phyloP scores from a whole-genome alignment of 768 basidiomycete species.

The Amyloporia xantha region DNA sequence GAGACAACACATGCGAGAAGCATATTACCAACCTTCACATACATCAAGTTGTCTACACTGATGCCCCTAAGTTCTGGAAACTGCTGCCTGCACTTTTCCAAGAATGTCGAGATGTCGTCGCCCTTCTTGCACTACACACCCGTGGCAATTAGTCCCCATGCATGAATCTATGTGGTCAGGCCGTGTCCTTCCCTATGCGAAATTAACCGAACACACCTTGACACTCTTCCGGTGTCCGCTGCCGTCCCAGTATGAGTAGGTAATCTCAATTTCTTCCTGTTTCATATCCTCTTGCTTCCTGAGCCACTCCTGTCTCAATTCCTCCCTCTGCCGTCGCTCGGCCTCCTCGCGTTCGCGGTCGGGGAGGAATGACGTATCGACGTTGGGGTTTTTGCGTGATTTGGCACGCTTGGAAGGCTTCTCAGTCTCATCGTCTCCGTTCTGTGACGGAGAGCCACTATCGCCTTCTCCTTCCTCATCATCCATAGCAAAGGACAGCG shows the following conservation, averaged over 20 bases:
- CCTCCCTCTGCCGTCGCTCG: slow-evolving; percentile 84
- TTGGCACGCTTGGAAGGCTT: slow-evolving; percentile 64
- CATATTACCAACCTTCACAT: slow-evolving; percentile 69
- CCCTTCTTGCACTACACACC: slow-evolving; percentile 88
- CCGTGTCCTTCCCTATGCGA: not conserved
- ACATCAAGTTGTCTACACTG: slow-evolving; percentile 96
- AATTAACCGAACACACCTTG: slow-evolving; percentile 45
- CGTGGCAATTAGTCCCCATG: slow-evolving; percentile 7
- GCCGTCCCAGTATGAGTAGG: slow-evolving; percentile 98
- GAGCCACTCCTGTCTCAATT: slow-evolving; percentile 87
- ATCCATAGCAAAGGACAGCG: slow-evolving; percentile 86
- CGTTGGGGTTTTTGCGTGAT: slow-evolving; percentile 90
- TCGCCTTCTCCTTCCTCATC: slow-evolving; percentile 58
- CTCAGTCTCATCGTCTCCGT: slow-evolving; percentile 32
- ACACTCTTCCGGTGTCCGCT: slow-evolving; percentile 94
- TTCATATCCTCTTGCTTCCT: slow-evolving; percentile 62
- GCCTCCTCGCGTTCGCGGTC: slow-evolving; percentile 96
- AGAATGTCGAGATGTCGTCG: slow-evolving; percentile 77
- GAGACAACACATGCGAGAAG: not conserved
- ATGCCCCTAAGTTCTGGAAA: slow-evolving; percentile 88
- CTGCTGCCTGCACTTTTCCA: slow-evolving; percentile 90
- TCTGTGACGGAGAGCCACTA: slow-evolving; percentile 27
- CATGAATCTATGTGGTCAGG: slow-evolving; percentile 20
- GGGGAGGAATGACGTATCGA: slow-evolving; percentile 97
- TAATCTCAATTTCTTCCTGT: slow-evolving; percentile 76